Conservation (phyloP, 257 asterid genomes). For the Nicotiana obtusifolia region DNA sequence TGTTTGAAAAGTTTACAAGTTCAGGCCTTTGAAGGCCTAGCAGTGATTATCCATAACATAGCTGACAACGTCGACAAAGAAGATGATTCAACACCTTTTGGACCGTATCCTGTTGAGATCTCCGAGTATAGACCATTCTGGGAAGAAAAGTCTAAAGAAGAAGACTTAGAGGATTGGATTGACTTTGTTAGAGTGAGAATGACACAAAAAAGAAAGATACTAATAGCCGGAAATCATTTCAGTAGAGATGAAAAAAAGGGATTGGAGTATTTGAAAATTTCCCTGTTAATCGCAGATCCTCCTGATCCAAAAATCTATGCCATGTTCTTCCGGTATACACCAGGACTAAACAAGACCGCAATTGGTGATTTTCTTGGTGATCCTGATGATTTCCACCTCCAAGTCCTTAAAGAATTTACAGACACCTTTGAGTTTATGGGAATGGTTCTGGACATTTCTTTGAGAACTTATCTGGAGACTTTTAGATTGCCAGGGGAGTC, state of each 20-base stretch:
- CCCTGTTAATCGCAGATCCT: constrained; percentile 53
- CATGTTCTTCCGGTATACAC: constrained; percentile 59
- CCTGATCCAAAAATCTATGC: constrained; percentile 80
- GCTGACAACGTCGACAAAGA: constrained; percentile 82
- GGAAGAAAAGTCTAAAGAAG: constrained; percentile 61
- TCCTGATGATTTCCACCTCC: constrained; percentile 65
- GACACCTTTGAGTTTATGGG: constrained; percentile 69
- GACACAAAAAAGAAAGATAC: constrained; percentile 68
- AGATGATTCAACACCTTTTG: constrained; percentile 49
- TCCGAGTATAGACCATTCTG: constrained; percentile 65
- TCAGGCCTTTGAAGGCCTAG: constrained; percentile 85
- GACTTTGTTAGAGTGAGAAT: constrained; percentile 56
- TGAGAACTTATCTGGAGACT: constrained; percentile 65
- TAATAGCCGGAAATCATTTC: constrained; percentile 76
- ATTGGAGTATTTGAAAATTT: constrained; percentile 58
- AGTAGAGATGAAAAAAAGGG: constrained; percentile 80
- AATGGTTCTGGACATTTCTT: constrained; percentile 62
- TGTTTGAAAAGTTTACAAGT: constrained; percentile 54
- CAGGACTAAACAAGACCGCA: constrained; percentile 56
- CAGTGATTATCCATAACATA: constrained; percentile 57
- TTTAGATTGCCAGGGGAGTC: constrained; percentile 90
- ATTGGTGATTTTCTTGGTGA: constrained; percentile 87
- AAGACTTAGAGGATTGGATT: constrained; percentile 53
- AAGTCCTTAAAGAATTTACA: constrained; percentile 76
- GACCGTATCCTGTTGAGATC: constrained; percentile 66